Percentiles rank a stretch among this genome's conserved stretches.
Evolutionary conservation across 148 eudicot species (phyloP).

Genomic region (Camellia lanceoleosa): DNA sequence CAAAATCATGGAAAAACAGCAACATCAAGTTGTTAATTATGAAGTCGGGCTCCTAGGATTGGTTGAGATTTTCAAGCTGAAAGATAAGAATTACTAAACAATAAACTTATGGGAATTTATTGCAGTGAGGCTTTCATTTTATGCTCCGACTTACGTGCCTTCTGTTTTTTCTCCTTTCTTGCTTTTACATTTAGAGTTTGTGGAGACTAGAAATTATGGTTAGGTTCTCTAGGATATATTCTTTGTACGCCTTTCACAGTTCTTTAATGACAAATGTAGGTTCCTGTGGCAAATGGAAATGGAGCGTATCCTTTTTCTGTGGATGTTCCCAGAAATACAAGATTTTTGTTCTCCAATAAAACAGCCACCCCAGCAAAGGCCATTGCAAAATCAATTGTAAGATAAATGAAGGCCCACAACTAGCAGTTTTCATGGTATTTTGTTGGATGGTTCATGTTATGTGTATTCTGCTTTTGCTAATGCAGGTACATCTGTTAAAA

Average conservation of each 20-base stretch:
- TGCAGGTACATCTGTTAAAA: constrained; percentile 81
- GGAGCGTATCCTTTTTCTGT: constrained; percentile 88
- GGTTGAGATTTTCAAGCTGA: neutral
- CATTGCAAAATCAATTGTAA: constrained; percentile 94
- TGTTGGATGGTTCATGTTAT: neutral
- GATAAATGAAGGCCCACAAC: constrained; percentile 21
- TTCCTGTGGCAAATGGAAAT: constrained; percentile 92
- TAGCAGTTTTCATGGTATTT: constrained; percentile 8
- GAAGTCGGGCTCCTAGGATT: constrained; percentile 2
- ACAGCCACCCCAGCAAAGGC: constrained; percentile 80
- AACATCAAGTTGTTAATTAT: neutral
- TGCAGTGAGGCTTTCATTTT: neutral
- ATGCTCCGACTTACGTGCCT: neutral
- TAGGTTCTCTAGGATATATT: neutral
- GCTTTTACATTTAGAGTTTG: neutral
- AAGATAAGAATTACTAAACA: neutral
- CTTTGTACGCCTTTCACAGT: neutral
- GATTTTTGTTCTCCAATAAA: constrained; percentile 86
- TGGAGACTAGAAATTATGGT: neutral
- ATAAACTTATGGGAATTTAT: constrained; percentile 1
- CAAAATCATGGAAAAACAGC: neutral
- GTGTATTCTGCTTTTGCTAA: constrained; percentile 15
- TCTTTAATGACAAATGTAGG: constrained; percentile 39
- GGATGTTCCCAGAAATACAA: constrained; percentile 87
- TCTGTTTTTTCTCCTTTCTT: neutral